Conservation (phyloP, 2,329 filamentous ascomycete species). For the Hymenotorrendiella dingleyae region DNA sequence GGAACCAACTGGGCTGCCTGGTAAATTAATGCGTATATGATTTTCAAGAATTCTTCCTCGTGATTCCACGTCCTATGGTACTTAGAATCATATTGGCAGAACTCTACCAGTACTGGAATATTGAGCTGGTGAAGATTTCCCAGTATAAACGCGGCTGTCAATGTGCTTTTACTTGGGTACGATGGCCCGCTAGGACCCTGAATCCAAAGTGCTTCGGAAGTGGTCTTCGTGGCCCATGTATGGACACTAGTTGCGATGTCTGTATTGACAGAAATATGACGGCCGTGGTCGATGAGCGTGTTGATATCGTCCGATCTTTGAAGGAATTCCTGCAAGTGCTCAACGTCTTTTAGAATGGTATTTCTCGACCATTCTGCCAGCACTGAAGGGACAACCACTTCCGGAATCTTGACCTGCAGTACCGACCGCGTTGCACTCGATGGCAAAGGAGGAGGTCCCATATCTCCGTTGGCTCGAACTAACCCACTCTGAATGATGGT, state of each 20-base stretch:
- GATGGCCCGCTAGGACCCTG: background rate
- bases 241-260: background rate
- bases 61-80: background rate
- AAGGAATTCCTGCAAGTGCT: background rate
- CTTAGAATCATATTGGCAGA: too few relatives aligned
- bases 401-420: too few relatives aligned
- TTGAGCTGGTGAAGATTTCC: background rate
- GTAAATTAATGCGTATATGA: background rate
- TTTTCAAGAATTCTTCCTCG: background rate
- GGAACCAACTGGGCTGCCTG: too few relatives aligned
- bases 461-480: background rate
- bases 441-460: background rate
- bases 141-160: background rate
- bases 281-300: background rate
- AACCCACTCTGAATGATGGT: too few relatives aligned
- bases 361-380: background rate
- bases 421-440: background rate
- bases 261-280: background rate
- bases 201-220: background rate
- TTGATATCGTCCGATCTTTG: background rate
- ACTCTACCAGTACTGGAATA: background rate
- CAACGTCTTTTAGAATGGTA: background rate
- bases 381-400: background rate
- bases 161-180: background rate
- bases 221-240: background rate